These are phyloP conservation scores for Candida sanyiensis DNA, from an alignment of 805 yeast species.

Conservation along the genomic window DNA sequence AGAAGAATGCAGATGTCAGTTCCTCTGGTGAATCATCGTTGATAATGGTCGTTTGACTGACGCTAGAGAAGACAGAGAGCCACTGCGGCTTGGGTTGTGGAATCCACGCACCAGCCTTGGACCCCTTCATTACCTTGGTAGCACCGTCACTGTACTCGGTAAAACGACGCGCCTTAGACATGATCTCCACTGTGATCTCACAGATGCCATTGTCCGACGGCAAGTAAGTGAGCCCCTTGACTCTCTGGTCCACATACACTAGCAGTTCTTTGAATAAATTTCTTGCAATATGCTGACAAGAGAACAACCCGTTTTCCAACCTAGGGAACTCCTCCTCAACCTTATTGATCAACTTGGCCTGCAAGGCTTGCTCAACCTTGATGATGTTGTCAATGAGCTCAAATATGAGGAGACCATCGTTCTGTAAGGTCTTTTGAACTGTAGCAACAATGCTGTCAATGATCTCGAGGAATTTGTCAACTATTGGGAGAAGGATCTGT, in stretches of 20 bases:
- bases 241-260: conserved; percentile 46
- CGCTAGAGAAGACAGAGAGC: conserved; percentile 43
- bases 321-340: conserved; percentile 18
- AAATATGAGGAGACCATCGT: conserved; percentile 48
- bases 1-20: conserved; percentile 57
- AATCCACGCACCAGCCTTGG: conserved; percentile 65
- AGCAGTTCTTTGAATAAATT: conserved; percentile 53
- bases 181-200: conserved; percentile 65
- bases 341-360: conserved; percentile 28
- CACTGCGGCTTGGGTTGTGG: conserved; percentile 53
- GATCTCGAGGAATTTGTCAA: conserved; percentile 36
- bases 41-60: conserved; percentile 35
- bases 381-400: conserved; percentile 50
- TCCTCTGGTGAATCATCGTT: conserved; percentile 40
- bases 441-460: conserved; percentile 33
- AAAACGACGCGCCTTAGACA: conserved; percentile 60
- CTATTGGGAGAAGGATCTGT: conserved; percentile 29
- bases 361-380: conserved; percentile 22
- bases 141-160: conserved; percentile 57
- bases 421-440: conserved; percentile 37
- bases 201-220: conserved; percentile 69
- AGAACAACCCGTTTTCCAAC: conserved; percentile 19
- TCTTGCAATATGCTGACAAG: conserved; percentile 29
- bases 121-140: conserved; percentile 39
- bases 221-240: conserved; percentile 38